These are phyloP conservation scores for Lycium barbarum DNA, from an alignment of 257 asterid genomes.

Conservation along the genomic window DNA sequence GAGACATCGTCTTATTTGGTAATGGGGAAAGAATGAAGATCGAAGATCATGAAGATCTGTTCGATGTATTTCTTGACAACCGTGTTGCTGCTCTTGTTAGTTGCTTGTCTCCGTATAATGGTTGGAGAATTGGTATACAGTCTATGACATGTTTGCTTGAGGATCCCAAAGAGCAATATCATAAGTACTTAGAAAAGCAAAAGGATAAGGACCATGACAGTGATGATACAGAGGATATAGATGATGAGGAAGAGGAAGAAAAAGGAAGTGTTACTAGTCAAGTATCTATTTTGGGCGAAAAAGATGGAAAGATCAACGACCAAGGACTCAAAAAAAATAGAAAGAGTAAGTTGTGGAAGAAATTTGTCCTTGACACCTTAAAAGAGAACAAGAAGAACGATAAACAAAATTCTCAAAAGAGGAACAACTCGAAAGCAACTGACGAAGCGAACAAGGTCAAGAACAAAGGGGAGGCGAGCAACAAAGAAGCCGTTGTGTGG, in stretches of 20 bases:
- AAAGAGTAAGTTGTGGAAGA: slow-evolving; percentile 33
- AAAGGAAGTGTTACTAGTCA: neutral
- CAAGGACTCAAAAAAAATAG: neutral
- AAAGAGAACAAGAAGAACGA: slow-evolving; percentile 39
- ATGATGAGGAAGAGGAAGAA: slow-evolving; percentile 4
- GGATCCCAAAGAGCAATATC: slow-evolving; percentile 45
- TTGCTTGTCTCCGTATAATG: slow-evolving; percentile 45
- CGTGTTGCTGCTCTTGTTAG: slow-evolving; percentile 41
- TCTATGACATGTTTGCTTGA: slow-evolving; percentile 47
- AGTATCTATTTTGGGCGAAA: neutral
- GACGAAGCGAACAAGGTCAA: neutral
- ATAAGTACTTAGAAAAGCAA: slow-evolving; percentile 23
- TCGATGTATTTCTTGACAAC: slow-evolving; percentile 53
- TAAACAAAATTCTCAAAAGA: neutral
- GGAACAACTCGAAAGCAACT: neutral
- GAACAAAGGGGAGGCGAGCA: neutral
- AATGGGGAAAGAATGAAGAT: slow-evolving; percentile 58
- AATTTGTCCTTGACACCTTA: slow-evolving; percentile 34
- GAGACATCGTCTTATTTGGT: slow-evolving; percentile 58
- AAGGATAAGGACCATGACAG: no score
- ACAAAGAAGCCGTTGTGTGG: slow-evolving; percentile 26
- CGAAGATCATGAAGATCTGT: slow-evolving; percentile 52
- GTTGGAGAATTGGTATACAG: slow-evolving; percentile 49
- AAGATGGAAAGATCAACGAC: neutral
- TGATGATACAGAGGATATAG: slow-evolving; percentile 20